Percentiles rank a stretch among this genome's conserved stretches.
Conservation (phyloP, 768 basidiomycete species). For the Russula lepida region DNA sequence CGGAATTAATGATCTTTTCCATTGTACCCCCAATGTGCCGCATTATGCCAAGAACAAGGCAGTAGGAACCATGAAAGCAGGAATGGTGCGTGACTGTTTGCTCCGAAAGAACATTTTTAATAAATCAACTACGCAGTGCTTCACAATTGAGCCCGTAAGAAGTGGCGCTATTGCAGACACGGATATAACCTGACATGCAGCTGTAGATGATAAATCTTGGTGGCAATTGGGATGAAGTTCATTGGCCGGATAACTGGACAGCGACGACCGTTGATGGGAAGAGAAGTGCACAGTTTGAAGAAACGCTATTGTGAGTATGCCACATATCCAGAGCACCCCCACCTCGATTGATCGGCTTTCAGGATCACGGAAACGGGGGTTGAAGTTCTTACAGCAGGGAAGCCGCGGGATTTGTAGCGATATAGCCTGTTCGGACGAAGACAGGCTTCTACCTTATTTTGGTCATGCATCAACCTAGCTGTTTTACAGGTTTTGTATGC, state of each 20-base stretch:
- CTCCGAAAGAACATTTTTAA: not conserved
- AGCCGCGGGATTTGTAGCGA: slow-evolving; percentile 27
- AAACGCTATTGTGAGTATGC: slow-evolving; percentile 77
- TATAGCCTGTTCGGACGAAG: slow-evolving; percentile 16
- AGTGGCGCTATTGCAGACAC: not conserved
- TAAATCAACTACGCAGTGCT: slow-evolving; percentile 30
- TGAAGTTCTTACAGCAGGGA: slow-evolving; percentile 71
- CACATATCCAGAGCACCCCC: not conserved
- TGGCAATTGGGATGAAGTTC: slow-evolving; percentile 60
- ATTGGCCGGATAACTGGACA: slow-evolving; percentile 97
- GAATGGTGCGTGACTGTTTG: slow-evolving; percentile 63
- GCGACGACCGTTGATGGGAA: slow-evolving; percentile 89
- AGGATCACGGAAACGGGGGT: slow-evolving; percentile 90
- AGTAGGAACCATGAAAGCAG: slow-evolving; percentile 85
- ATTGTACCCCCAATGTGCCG: slow-evolving; percentile 77
- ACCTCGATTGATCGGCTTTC: slow-evolving; percentile 19
- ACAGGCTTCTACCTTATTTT: slow-evolving; percentile 13
- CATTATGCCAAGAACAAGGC: slow-evolving; percentile 95
- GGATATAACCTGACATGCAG: slow-evolving; percentile 12
- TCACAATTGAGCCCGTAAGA: slow-evolving; percentile 74
- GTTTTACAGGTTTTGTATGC: slow-evolving; percentile 8
- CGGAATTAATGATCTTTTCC: slow-evolving; percentile 83
- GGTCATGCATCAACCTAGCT: slow-evolving; percentile 5
- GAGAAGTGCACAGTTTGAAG: slow-evolving; percentile 93
- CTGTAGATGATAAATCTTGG: slow-evolving; percentile 89